Percentiles rank a stretch among this genome's conserved stretches.
These are phyloP conservation scores for Psidium friedrichsthalianum DNA, from an alignment of 345 rosid genomes.

Conservation along the genomic window DNA sequence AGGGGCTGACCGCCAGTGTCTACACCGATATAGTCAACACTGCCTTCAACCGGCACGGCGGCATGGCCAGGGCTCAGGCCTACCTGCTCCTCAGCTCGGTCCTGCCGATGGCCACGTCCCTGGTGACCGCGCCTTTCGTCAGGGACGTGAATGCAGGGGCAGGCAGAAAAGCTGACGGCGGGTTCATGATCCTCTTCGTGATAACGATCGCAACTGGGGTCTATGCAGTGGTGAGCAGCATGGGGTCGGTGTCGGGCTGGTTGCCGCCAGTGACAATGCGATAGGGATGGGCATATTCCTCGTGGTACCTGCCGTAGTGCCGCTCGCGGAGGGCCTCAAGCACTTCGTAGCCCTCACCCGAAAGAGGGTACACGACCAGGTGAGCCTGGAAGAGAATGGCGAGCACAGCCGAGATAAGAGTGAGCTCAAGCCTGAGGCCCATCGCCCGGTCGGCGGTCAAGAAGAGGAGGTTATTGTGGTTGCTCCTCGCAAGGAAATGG, in stretches of 20 bases:
- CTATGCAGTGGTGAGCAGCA: constrained; percentile 52
- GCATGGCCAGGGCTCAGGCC: constrained; percentile 22
- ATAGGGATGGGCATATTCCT: constrained; percentile 39
- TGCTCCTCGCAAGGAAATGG: neutral
- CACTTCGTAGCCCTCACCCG: neutral
- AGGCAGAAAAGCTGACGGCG: constrained; percentile 3
- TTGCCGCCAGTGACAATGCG: constrained; percentile 18
- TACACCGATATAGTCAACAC: constrained; percentile 54
- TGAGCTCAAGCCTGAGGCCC: neutral
- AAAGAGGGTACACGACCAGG: neutral
- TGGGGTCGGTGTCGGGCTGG: constrained; percentile 10
- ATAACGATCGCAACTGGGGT: constrained; percentile 58
- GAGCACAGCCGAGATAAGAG: neutral
- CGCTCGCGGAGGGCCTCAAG: constrained; percentile 11
- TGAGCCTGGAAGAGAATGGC: neutral
- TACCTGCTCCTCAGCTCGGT: constrained; percentile 61
- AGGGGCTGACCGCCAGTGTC: constrained; percentile 67
- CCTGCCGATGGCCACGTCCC: constrained; percentile 31
- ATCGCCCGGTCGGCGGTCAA: neutral
- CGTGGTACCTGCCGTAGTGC: constrained; percentile 40
- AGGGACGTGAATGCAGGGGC: constrained; percentile 3
- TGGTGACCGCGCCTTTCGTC: constrained; percentile 31
- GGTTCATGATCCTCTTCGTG: constrained; percentile 30
- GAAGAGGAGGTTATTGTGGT: neutral
- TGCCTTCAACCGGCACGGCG: constrained; percentile 1